Conservation (phyloP, 495 filamentous ascomycete species). For the Hypoxylon lienhwacheense region DNA sequence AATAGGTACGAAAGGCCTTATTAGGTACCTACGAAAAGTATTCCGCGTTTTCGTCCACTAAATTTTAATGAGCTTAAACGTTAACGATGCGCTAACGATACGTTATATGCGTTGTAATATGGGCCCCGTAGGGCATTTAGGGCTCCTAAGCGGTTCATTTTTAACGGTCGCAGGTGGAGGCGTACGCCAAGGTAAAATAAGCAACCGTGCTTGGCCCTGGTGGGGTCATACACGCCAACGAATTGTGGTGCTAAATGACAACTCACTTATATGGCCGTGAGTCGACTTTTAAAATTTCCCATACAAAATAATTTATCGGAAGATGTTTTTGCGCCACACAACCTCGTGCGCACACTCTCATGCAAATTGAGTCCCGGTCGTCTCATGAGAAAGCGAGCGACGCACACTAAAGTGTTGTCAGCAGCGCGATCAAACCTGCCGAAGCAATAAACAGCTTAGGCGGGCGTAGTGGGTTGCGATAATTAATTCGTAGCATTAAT, state of each 20-base stretch:
- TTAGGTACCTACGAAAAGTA: too few relatives aligned
- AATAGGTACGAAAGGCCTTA: too few relatives aligned
- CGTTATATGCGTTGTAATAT: too few relatives aligned
- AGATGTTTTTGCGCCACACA: not conserved
- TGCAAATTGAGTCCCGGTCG: not conserved
- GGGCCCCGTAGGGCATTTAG: too few relatives aligned
- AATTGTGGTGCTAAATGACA: not conserved
- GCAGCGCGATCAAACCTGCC: not conserved
- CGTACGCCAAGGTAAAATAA: too few relatives aligned
- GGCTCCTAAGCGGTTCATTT: too few relatives aligned
- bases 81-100: too few relatives aligned
- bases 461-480: not conserved
- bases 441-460: not conserved
- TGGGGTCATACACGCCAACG: too few relatives aligned
- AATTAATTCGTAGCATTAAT: too few relatives aligned
- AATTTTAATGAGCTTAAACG: too few relatives aligned
- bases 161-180: too few relatives aligned
- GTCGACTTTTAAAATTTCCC: not conserved
- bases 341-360: not conserved
- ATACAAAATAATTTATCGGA: not conserved
- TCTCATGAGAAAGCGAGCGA: not conserved
- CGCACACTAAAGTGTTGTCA: not conserved
- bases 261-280: not conserved
- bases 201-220: not conserved
- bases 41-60: too few relatives aligned